Conservation (phyloP, 331 rosid species). For the Acacia pycnantha region DNA sequence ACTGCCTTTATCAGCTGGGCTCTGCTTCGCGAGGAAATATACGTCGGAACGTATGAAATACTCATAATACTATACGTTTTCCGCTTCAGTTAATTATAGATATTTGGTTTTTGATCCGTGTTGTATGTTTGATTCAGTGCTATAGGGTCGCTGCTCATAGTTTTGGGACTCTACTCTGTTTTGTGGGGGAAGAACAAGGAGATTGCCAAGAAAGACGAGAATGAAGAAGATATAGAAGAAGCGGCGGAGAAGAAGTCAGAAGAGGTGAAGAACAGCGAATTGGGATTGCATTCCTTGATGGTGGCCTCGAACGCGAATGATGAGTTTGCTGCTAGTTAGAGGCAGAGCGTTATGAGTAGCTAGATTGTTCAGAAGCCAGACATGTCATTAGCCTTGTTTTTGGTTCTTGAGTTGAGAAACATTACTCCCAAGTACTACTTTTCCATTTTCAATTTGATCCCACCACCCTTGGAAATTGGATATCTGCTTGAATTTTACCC, state of each 20-base stretch:
- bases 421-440: background rate
- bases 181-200: constrained; percentile 83
- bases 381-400: background rate
- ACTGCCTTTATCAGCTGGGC: constrained; percentile 68
- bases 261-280: background rate
- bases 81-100: background rate
- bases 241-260: background rate
- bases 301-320: background rate
- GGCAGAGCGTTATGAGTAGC: background rate
- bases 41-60: constrained; percentile 72
- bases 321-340: background rate
- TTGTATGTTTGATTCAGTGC: constrained; percentile 40
- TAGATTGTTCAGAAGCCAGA: background rate
- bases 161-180: constrained; percentile 74
- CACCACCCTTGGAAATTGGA: too few species aligned
- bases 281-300: constrained; percentile 23
- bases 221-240: constrained; percentile 1
- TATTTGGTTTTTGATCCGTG: background rate
- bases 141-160: constrained; percentile 58
- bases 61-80: background rate
- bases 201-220: constrained; percentile 6
- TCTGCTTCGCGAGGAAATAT: constrained; percentile 55
- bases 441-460: background rate
- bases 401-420: background rate
- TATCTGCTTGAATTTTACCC: background rate